Evolutionary conservation across 768 basidiomycete genomes (phyloP).

Genomic region (Boletus reticuloceps): DNA sequence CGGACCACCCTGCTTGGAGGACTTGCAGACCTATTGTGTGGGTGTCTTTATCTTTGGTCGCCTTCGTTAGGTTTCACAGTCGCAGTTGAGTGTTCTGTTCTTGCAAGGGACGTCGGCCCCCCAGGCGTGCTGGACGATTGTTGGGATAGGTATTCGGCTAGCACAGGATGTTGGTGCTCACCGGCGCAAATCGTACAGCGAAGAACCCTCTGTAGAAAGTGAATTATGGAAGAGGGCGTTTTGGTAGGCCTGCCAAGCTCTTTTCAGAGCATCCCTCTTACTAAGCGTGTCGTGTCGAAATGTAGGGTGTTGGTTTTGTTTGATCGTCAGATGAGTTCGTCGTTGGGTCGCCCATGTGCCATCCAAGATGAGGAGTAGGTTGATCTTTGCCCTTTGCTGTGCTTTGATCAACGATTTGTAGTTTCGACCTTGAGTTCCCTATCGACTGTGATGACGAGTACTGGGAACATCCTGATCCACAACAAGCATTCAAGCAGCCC

Average conservation of each 20-base stretch:
- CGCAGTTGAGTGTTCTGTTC: constrained; percentile 52
- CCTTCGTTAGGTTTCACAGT: constrained; percentile 4
- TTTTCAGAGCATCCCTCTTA: not conserved
- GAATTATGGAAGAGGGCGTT: constrained; percentile 62
- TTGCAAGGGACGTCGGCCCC: constrained; percentile 58
- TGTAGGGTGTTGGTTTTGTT: constrained; percentile 29
- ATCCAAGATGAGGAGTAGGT: constrained; percentile 72
- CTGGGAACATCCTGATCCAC: constrained; percentile 52
- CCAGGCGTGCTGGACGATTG: constrained; percentile 65
- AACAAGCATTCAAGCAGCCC: constrained; percentile 60
- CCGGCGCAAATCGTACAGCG: constrained; percentile 33
- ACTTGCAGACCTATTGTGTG: constrained; percentile 68
- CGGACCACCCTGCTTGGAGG: constrained; percentile 57
- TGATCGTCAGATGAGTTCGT: constrained; percentile 38
- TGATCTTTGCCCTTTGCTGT: not conserved
- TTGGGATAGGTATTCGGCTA: constrained; percentile 57
- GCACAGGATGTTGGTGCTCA: constrained; percentile 63
- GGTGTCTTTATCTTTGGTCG: constrained; percentile 18
- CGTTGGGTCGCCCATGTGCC: constrained; percentile 63
- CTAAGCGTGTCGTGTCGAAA: not conserved
- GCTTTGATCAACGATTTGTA: constrained; percentile 20
- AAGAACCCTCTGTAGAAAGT: constrained; percentile 41
- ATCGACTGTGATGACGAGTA: constrained; percentile 70
- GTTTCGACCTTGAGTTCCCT: constrained; percentile 61
- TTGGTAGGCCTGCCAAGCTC: constrained; percentile 29